Evolutionary conservation across 2,329 filamentous ascomycete genomes (phyloP).

Genomic region (Fusarium succisae): DNA sequence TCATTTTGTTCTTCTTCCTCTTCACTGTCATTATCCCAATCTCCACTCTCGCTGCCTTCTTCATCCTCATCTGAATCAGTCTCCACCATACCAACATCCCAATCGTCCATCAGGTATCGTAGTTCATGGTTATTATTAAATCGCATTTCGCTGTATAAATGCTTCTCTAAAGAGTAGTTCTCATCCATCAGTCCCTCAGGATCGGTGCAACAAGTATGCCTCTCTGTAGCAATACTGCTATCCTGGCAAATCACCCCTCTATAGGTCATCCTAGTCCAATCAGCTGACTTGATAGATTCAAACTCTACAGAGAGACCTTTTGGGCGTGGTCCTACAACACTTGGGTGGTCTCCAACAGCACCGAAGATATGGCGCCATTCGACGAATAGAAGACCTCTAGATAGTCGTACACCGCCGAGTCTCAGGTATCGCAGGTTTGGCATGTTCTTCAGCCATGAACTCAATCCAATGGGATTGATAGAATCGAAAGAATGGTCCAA

Average conservation of each 20-base stretch:
- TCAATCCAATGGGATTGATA: neutral
- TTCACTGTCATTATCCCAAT: neutral
- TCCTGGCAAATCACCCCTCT: neutral
- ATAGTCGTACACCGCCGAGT: fast-evolving
- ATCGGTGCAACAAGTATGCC: neutral
- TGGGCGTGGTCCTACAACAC: neutral
- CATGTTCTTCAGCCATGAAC: neutral
- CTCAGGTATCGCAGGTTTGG: neutral
- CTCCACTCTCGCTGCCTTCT: neutral
- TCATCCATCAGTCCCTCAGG: neutral
- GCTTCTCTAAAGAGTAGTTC: neutral
- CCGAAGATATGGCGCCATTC: neutral
- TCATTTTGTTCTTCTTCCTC: no score
- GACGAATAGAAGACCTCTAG: neutral
- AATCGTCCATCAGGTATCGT: neutral
- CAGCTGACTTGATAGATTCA: no score
- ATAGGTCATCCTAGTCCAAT: neutral
- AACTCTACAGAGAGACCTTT: neutral
- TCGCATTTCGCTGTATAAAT: neutral
- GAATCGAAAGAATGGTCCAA: neutral
- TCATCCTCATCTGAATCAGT: neutral
- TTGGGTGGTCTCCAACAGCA: neutral
- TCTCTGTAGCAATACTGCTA: neutral
- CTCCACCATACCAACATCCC: neutral
- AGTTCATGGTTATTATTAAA: neutral